Percentiles rank a stretch among this genome's conserved stretches.
Evolutionary conservation across 768 basidiomycete genomes (phyloP).

Genomic region (Pleurotus giganteus): DNA sequence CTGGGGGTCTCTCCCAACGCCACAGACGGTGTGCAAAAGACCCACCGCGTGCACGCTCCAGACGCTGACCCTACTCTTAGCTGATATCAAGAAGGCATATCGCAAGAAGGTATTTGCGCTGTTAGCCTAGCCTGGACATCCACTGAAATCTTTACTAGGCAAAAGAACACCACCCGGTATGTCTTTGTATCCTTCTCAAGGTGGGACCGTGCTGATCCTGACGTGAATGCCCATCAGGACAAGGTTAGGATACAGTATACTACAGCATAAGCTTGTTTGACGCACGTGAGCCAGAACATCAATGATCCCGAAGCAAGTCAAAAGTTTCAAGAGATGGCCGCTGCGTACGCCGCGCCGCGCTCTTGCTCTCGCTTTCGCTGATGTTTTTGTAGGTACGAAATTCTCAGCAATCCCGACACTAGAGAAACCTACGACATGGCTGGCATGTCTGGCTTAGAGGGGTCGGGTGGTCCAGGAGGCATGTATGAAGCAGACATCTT

Average conservation of each 20-base stretch:
- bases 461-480: constrained; percentile 43
- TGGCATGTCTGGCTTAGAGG: constrained; percentile 68
- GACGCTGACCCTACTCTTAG: constrained; percentile 30
- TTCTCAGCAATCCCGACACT: constrained; percentile 66
- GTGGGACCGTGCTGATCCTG: not conserved
- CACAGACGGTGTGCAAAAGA: constrained; percentile 53
- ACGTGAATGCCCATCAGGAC: constrained; percentile 44
- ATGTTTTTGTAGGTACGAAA: constrained; percentile 63
- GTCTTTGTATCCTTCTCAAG: constrained; percentile 12
- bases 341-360: constrained; percentile 60
- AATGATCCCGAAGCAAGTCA: constrained; percentile 82
- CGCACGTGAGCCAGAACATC: constrained; percentile 57
- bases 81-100: constrained; percentile 93
- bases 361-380: constrained; percentile 7
- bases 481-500: constrained; percentile 72
- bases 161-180: constrained; percentile 83
- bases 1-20: constrained; percentile 72
- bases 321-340: constrained; percentile 86
- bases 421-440: constrained; percentile 71
- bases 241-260: constrained; percentile 40
- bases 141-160: constrained; percentile 51
- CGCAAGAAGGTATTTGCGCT: constrained; percentile 71
- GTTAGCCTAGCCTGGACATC: constrained; percentile 13
- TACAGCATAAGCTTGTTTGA: not conserved
- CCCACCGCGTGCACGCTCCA: constrained; percentile 15